Percentiles rank a stretch among this genome's conserved stretches.
These are phyloP conservation scores for Coemansia sp. DNA, from an alignment of 192 early-diverging fungal species.

Conservation along the genomic window DNA sequence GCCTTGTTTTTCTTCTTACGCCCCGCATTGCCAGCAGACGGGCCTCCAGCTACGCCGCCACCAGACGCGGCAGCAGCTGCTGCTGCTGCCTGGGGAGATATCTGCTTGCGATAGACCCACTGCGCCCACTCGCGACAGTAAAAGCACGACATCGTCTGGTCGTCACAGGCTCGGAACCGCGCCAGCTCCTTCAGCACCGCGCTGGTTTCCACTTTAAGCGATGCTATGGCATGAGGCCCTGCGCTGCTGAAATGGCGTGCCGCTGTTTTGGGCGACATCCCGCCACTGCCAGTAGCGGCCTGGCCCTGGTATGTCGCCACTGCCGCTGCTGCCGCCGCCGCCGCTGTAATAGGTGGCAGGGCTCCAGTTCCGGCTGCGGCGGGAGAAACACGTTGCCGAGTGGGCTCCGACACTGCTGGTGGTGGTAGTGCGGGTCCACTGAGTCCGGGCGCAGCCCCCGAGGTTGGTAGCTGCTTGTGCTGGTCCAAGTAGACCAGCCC, in stretches of 20 bases:
- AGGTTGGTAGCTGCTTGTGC: constrained; percentile 32
- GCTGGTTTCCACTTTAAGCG: constrained; percentile 63
- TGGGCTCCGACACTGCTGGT: not conserved
- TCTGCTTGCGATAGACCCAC: constrained; percentile 70
- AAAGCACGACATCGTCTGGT: constrained; percentile 63
- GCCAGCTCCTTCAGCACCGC: constrained; percentile 66
- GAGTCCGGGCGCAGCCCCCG: not conserved
- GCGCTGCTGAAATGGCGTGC: constrained; percentile 21
- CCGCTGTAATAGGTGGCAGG: not conserved
- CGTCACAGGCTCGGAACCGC: constrained; percentile 70
- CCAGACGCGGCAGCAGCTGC: not conserved
- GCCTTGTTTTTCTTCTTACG: constrained; percentile 34
- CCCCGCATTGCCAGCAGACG: not conserved
- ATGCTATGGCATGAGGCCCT: constrained; percentile 48
- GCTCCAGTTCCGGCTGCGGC: constrained; percentile 10
- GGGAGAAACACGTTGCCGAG: not conserved
- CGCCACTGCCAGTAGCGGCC: not conserved
- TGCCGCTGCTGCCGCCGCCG: constrained; percentile 7
- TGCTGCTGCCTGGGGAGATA: constrained; percentile 23
- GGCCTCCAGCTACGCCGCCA: not conserved
- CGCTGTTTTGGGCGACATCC: constrained; percentile 21
- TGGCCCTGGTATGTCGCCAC: not conserved
- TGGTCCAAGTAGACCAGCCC: constrained; percentile 49
- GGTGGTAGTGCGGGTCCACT: too few relatives aligned
- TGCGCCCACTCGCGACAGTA: constrained; percentile 82